Evolutionary conservation across 2,329 filamentous ascomycete genomes (phyloP).

Genomic region (Ophiocordyceps camponoti-rufipedis): DNA sequence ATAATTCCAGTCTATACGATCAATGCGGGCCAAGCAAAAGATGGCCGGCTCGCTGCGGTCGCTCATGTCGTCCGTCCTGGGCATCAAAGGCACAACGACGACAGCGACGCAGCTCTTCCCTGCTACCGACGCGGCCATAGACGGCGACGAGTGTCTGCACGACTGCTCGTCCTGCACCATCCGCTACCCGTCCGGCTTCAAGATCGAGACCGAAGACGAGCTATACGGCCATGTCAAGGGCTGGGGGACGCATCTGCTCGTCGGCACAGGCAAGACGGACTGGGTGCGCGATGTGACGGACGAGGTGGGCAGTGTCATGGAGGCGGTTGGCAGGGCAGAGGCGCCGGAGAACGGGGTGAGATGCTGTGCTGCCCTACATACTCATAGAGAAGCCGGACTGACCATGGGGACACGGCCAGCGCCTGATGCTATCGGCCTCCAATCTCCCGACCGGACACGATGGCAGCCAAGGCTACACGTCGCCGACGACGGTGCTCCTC

Average conservation of each 20-base stretch:
- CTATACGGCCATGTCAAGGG: constrained; percentile 74
- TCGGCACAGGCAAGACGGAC: constrained; percentile 90
- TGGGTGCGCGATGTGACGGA: constrained; percentile 83
- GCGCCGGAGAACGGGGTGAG: constrained; percentile 50
- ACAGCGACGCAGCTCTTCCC: constrained; percentile 43
- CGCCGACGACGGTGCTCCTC: constrained; percentile 63
- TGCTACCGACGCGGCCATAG: constrained; percentile 52
- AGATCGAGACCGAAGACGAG: constrained; percentile 58
- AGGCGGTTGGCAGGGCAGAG: constrained; percentile 43
- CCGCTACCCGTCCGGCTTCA: constrained; percentile 53
- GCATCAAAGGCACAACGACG: constrained; percentile 9
- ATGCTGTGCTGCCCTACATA: not conserved
- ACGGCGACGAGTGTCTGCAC: constrained; percentile 76
- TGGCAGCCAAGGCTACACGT: constrained; percentile 40
- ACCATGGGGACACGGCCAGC: constrained; percentile 23
- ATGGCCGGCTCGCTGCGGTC: constrained; percentile 23
- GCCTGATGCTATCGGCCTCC: constrained; percentile 77
- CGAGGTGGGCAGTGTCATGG: constrained; percentile 73
- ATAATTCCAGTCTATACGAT: no score
- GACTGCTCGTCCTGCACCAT: constrained; percentile 73
- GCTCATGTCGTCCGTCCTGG: constrained; percentile 13
- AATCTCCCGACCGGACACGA: constrained; percentile 55
- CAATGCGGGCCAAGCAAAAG: constrained; percentile 7
- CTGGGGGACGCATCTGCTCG: constrained; percentile 77
- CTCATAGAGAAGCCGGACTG: no score